Base-by-base conservation (phyloP, 441 rosid species). In the Gossypium schwendimanii region DNA sequence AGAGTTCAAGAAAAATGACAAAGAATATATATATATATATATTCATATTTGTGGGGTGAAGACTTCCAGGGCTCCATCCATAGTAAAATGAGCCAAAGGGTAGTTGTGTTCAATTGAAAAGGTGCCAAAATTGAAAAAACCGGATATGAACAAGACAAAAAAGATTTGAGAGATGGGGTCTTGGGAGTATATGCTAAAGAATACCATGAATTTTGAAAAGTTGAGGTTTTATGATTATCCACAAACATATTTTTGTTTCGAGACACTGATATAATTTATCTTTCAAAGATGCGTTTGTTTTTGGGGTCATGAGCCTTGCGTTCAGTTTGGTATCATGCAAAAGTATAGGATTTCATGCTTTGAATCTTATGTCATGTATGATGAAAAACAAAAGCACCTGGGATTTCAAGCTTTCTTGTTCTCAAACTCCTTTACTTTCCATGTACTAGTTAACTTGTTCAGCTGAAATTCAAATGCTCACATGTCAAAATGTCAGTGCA, bases 371-470 rank as follows among this genome's bases (percentile, higher is more conserved):
- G 87, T 80, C 90, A 81, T 63, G 71, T 70, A 64, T 80, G 90
- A 82, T 81, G 86, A 69, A 82, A 84, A 80, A 64, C 66, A 18
- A 76, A 60, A 78, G 78, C 74, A 75, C 78, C 78, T 76, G 79
- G 62, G 81, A 78, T 59, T 82, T 74, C 72, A 83, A 66, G 54
- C 81, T 78, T 75, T 73, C 75, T 62, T 66, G 71, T 50, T 41
- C 78, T 63, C 70, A 71, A 69, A 78, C 58, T 33, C 60, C 64
- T 33, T 33, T 44, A 53, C 73, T 75, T 79, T 75, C 76, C 82
- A 73, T 55, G 66, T 41, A 77, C 74, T 15, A 80, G 92, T 78
- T 93, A 83, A 84, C 97, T 88, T 90, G 94, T 83, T 81, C 80
- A 21, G 82, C 86, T 89, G 47, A 77, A 86, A 83, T 83, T 84